phyloP scores from a whole-genome alignment of 208 protist genomes.

The Phytomonas sp. region DNA sequence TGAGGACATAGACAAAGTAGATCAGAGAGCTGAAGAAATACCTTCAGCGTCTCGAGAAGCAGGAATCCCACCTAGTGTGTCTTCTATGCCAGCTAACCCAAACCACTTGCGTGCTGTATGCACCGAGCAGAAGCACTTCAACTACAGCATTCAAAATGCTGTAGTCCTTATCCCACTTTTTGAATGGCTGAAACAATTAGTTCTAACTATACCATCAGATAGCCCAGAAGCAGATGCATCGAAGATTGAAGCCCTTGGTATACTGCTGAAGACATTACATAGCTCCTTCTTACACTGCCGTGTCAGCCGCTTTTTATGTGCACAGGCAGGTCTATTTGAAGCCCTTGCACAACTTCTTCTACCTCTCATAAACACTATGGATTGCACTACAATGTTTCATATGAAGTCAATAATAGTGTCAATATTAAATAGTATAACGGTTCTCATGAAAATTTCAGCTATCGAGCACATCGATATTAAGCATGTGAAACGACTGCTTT shows the following conservation, averaged over 20 bases:
- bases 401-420: not conserved
- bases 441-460: slow-evolving; percentile 34
- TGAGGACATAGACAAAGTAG: not conserved
- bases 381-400: not conserved
- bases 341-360: not conserved
- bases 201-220: not conserved
- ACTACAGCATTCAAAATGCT: not conserved
- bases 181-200: not conserved
- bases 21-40: not conserved
- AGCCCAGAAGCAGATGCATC: not conserved
- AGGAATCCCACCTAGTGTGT: not conserved
- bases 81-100: not conserved
- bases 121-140: not conserved
- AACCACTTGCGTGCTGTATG: not conserved
- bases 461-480: slow-evolving; percentile 61
- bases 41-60: not conserved
- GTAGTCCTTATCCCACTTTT: not conserved
- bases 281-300: not conserved
- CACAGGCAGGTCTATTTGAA: not conserved
- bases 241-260: not conserved
- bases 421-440: not conserved
- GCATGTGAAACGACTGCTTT: slow-evolving; percentile 68
- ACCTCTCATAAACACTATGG: not conserved
- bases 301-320: not conserved
- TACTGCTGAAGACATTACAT: not conserved